Base-by-base conservation (phyloP, 306 rosid species). In the Gynostemma pentaphyllum region DNA sequence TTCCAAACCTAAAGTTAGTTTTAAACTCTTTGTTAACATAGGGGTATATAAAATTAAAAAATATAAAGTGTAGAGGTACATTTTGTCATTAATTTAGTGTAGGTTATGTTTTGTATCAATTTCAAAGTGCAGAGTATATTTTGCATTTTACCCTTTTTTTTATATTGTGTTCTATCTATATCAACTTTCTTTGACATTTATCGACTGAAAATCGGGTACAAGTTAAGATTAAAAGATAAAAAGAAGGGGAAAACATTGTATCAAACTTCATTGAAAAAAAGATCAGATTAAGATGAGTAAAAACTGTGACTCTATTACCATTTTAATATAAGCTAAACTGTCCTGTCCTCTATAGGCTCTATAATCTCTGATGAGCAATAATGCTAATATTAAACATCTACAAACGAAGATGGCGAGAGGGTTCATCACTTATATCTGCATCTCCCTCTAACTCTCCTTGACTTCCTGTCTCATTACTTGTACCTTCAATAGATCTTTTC, bases 401-500 rank as follows among this genome's bases (percentile, higher is more conserved):
- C 37, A 52, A 10, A 52, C 37, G 36, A 52, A 52, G 27, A 27
- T 27, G 37, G 27, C 4, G 59, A 52, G 36, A 50, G 57, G 27
- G 59, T 52, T 52, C 36, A 14, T 52, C 59, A 27, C 14, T 49
- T 26, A 51, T 12, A 5, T 23, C 5, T 27, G 19, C 36, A 27
- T 52, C 59, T n/a, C 59, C 40, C 30, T 52, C 61, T 41, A 54
- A n/a, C 3, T 54, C 41, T 54, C 15, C 5, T 54, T 54, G 24
- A 30, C 62, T 54, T 5, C 41, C 13, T 77, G 52, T 54, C 23
- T 54, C 62, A 4, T n/a, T 54, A 41, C 14, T 29, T 1, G 41
- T 23, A 30, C 62, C 62, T 29, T 54, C 62, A 54, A 54, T 6
- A 8, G 62, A 54, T 54, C 41, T 39, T 70, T 80, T 87, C 69